Evolutionary conservation across 345 rosid genomes (phyloP).

Genomic region (Ceriops decandra): DNA sequence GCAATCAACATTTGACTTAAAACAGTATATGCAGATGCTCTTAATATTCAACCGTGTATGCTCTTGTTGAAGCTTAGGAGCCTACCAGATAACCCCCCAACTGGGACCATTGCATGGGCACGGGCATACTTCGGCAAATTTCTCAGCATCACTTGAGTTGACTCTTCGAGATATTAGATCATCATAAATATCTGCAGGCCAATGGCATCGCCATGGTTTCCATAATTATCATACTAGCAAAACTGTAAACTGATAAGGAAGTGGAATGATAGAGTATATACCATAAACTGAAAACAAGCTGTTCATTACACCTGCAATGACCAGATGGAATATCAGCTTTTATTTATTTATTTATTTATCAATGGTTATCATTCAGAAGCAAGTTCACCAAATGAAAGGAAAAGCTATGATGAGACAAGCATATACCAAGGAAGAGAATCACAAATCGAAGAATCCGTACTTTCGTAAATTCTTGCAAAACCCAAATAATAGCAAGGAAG

Average conservation of each 20-base stretch:
- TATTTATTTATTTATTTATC: neutral
- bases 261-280: constrained; percentile 23
- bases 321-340: constrained; percentile 16
- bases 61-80: constrained; percentile 9
- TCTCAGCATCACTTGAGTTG: constrained; percentile 91
- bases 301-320: constrained; percentile 88
- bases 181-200: constrained; percentile 71
- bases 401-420: constrained; percentile 3
- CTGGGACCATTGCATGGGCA: constrained; percentile 91
- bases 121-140: constrained; percentile 94
- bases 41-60: neutral
- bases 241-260: neutral
- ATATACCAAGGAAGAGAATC: constrained; percentile 86
- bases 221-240: neutral
- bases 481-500: constrained; percentile 75
- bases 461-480: constrained; percentile 77
- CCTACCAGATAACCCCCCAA: constrained; percentile 96
- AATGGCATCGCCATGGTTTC: neutral
- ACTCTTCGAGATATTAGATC: constrained; percentile 93
- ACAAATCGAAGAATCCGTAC: constrained; percentile 82
- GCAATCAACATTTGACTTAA: neutral
- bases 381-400: constrained; percentile 1
- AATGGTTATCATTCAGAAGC: constrained; percentile 2
- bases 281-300: constrained; percentile 96
- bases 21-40: neutral